Conservation (phyloP, 495 filamentous ascomycete genomes). For the Aspergillus campestris region DNA sequence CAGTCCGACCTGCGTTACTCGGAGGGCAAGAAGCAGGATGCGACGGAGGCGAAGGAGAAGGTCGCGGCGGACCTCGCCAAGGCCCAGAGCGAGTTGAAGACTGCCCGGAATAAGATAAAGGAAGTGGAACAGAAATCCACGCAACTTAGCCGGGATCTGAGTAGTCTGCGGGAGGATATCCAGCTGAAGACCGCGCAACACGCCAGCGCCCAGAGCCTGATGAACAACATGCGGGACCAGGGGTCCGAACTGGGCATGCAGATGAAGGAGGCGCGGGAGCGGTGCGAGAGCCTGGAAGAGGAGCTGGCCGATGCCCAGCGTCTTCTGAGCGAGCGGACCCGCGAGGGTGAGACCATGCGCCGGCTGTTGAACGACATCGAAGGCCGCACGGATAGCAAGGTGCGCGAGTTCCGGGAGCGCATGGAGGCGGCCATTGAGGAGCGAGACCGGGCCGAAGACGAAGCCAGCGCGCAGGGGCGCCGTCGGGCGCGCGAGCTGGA, state of each 20-base stretch:
- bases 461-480: slow-evolving; percentile 68
- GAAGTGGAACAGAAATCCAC: slow-evolving; percentile 64
- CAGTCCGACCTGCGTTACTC: slow-evolving; percentile 67
- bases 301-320: slow-evolving; percentile 83
- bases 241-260: slow-evolving; percentile 81
- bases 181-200: slow-evolving; percentile 81
- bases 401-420: slow-evolving; percentile 79
- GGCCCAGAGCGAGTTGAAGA: slow-evolving; percentile 58
- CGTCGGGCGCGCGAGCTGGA: slow-evolving; percentile 75
- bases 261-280: slow-evolving; percentile 79
- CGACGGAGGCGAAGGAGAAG: slow-evolving; percentile 62
- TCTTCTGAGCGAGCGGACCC: slow-evolving; percentile 81
- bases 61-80: slow-evolving; percentile 56
- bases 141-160: slow-evolving; percentile 55
- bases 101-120: slow-evolving; percentile 51
- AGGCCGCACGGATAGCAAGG: slow-evolving; percentile 64
- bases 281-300: slow-evolving; percentile 84
- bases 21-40: slow-evolving; percentile 70
- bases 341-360: slow-evolving; percentile 93
- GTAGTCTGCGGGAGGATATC: slow-evolving; percentile 67
- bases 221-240: slow-evolving; percentile 90
- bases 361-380: slow-evolving; percentile 81
- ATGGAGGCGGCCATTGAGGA: slow-evolving; percentile 88
- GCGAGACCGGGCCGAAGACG: slow-evolving; percentile 85
- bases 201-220: slow-evolving; percentile 70